Evolutionary conservation across 2,329 filamentous ascomycete genomes (phyloP).

Genomic region (Colletotrichum costaricense): DNA sequence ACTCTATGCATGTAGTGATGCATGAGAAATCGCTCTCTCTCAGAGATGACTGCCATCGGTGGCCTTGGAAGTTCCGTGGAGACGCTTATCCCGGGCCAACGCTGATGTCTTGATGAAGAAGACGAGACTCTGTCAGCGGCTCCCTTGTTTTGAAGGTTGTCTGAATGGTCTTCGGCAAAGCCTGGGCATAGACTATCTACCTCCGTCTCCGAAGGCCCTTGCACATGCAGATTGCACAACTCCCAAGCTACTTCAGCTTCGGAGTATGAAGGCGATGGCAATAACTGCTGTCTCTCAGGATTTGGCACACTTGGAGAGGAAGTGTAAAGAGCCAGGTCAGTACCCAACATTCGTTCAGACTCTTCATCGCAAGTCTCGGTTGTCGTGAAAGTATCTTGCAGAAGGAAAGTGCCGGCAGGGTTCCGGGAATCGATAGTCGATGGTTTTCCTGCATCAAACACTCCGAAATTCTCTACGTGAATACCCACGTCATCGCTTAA

Average conservation of each 20-base stretch:
- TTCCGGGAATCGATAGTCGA: too few species aligned
- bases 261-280: not conserved
- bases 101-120: not conserved
- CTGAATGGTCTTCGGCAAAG: not conserved
- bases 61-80: not conserved
- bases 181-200: not conserved
- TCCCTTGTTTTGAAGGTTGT: not conserved
- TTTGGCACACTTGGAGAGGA: not conserved
- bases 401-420: too few species aligned
- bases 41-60: not conserved
- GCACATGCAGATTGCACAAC: not conserved
- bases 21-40: constrained; percentile 40
- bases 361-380: not conserved
- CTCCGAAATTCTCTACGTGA: not conserved
- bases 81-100: not conserved
- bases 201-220: not conserved
- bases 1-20: constrained; percentile 40
- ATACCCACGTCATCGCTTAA: not conserved
- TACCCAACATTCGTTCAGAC: not conserved
- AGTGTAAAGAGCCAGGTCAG: too few species aligned
- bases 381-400: not conserved
- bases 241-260: not conserved
- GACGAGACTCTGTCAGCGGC: not conserved
- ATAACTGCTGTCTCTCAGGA: too few species aligned
- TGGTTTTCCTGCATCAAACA: not conserved